Conservation (phyloP, 164 flowering plant genomes). For the Stephania japonica region DNA sequence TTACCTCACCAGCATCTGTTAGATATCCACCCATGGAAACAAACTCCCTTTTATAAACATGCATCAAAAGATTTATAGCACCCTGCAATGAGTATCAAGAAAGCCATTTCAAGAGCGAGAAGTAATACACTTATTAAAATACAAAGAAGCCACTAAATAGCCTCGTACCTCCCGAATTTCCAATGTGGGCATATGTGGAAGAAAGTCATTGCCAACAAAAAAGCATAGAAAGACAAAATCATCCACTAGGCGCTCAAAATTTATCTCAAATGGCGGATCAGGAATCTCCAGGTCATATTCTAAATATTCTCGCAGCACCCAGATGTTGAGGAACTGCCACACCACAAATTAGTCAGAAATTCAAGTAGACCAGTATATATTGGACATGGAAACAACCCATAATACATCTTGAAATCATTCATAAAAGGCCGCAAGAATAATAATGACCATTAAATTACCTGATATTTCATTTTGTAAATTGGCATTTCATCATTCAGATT, state of each 20-base stretch:
- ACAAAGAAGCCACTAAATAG: not conserved
- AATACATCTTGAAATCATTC: not conserved
- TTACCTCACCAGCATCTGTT: slow-evolving; percentile 94
- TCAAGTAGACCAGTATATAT: not conserved
- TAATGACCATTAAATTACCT: slow-evolving; percentile 37
- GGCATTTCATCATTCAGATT: slow-evolving; percentile 47
- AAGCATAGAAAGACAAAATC: slow-evolving; percentile 94
- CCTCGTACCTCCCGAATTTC: slow-evolving; percentile 85
- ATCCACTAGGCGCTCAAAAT: slow-evolving; percentile 78
- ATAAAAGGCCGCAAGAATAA: not conserved
- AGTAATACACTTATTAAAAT: not conserved
- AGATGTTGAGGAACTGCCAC: slow-evolving; percentile 81
- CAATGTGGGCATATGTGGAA: slow-evolving; percentile 97
- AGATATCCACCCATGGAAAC: slow-evolving; percentile 86
- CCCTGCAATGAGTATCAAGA: slow-evolving; percentile 44
- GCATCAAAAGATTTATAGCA: slow-evolving; percentile 79
- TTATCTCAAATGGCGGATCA: slow-evolving; percentile 60
- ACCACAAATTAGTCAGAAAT: not conserved
- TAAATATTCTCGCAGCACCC: slow-evolving; percentile 86
- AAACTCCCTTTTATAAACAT: slow-evolving; percentile 78
- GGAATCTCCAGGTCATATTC: slow-evolving; percentile 68
- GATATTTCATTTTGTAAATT: slow-evolving; percentile 86
- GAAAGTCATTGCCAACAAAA: slow-evolving; percentile 96
- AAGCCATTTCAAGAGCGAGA: not conserved
- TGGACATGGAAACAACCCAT: not conserved